A percentile compares a stretch with the other conserved stretches of the same genome.
phyloP scores from a whole-genome alignment of 1,139 yeast genomes.

The Magnusiomyces suaveolens region DNA sequence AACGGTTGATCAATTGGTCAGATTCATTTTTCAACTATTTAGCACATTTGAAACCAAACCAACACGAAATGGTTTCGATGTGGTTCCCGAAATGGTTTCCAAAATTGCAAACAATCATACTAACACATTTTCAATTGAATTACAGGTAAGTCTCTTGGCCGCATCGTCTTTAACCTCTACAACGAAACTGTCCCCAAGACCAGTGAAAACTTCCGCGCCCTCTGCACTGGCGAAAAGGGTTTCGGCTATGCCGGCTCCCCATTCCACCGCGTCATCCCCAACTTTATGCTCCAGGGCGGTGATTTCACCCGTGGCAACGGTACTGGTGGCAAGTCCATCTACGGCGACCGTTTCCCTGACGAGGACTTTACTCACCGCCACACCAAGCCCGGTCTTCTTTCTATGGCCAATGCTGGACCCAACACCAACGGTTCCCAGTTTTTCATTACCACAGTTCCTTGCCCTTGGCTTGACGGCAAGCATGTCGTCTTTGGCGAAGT shows the following conservation, averaged over 20 bases:
- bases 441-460: constrained; percentile 92
- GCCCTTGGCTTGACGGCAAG: constrained; percentile 97
- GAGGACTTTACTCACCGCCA: constrained; percentile 86
- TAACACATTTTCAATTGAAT: neutral
- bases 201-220: constrained; percentile 95
- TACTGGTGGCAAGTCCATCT: constrained; percentile 98
- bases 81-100: too few relatives aligned
- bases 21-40: neutral
- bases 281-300: too few relatives aligned
- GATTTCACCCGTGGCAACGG: constrained; percentile 70
- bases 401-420: constrained; percentile 99
- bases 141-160: constrained; percentile 46
- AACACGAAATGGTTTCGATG: too few relatives aligned
- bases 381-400: constrained; percentile 86
- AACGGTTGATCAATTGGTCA: neutral
- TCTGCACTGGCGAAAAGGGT: constrained; percentile 95
- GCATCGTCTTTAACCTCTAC: constrained; percentile 76
- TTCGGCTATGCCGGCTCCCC: constrained; percentile 84
- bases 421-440: constrained; percentile 99
- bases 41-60: neutral
- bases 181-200: constrained; percentile 95
- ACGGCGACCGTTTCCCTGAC: constrained; percentile 90
- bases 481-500: constrained; percentile 99
- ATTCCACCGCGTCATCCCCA: constrained; percentile 98
- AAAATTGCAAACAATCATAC: too few relatives aligned